These are phyloP conservation scores for Medicago ruthenica DNA, from an alignment of 306 rosid species.

Conservation along the genomic window DNA sequence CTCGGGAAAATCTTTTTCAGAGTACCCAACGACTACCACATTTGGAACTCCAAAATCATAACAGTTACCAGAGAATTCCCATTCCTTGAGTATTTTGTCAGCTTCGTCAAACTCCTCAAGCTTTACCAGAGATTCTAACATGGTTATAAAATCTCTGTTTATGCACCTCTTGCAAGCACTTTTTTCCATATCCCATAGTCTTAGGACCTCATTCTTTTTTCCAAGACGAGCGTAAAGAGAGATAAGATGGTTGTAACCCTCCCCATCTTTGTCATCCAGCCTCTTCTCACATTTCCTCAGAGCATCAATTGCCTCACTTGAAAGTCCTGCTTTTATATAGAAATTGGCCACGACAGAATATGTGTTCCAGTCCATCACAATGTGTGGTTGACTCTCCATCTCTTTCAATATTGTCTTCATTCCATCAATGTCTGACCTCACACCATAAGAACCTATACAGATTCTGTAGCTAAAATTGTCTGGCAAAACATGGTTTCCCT, in stretches of 20 bases:
- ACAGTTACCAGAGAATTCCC: conserved; percentile 81
- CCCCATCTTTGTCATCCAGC: conserved; percentile 68
- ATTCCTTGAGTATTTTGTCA: conserved; percentile 66
- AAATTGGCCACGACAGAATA: conserved; percentile 75
- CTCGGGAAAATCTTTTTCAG: conserved; percentile 57
- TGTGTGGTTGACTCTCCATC: conserved; percentile 70
- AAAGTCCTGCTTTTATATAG: conserved; percentile 58
- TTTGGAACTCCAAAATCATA: conserved; percentile 74
- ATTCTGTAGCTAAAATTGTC: conserved; percentile 87
- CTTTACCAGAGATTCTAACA: conserved; percentile 70
- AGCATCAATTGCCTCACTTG: conserved; percentile 59
- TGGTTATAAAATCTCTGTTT: conserved; percentile 68
- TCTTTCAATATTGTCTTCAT: conserved; percentile 64
- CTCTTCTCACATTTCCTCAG: conserved; percentile 69
- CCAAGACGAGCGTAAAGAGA: conserved; percentile 68
- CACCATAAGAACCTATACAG: conserved; percentile 76
- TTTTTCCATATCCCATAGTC: conserved; percentile 75
- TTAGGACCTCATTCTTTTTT: conserved; percentile 66
- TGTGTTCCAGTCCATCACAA: conserved; percentile 87
- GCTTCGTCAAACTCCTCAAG: conserved; percentile 77
- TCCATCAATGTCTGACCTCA: conserved; percentile 65
- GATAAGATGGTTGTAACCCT: conserved; percentile 72
- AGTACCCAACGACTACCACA: conserved; percentile 57
- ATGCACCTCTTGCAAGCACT: conserved; percentile 68
- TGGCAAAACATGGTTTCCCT: conserved; percentile 62